phyloP scores from a whole-genome alignment of 2,329 filamentous ascomycete genomes.

The Xylogone sp. region DNA sequence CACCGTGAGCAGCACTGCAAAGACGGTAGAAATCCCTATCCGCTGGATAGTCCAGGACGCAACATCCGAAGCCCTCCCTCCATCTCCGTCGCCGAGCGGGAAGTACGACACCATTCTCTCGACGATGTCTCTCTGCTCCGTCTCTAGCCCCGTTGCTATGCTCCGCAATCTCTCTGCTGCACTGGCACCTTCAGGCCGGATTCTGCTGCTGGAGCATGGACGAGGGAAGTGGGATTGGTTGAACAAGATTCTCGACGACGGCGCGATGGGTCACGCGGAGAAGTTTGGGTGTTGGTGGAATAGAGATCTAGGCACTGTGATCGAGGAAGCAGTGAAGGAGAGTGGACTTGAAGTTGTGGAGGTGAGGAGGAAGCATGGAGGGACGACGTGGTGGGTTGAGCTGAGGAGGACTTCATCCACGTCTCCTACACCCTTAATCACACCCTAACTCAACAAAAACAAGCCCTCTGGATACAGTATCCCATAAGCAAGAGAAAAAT shows the following conservation, averaged over 20 bases:
- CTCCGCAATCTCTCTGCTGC: constrained; percentile 49
- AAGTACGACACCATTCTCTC: constrained; percentile 61
- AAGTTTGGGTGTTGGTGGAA: constrained; percentile 69
- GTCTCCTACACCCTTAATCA: too few relatives aligned
- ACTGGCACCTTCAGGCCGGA: constrained; percentile 52
- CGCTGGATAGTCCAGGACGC: constrained; percentile 32
- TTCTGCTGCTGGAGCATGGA: constrained; percentile 61
- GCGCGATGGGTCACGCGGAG: constrained; percentile 51
- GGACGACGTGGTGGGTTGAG: constrained; percentile 57
- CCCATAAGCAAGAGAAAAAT: too few relatives aligned
- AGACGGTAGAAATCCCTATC: constrained; percentile 24
- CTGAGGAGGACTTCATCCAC: constrained; percentile 28
- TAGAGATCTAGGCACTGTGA: constrained; percentile 54
- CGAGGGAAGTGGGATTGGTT: constrained; percentile 51
- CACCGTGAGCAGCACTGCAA: constrained; percentile 5
- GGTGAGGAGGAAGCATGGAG: constrained; percentile 50
- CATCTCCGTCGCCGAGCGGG: constrained; percentile 15
- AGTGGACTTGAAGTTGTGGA: constrained; percentile 56
- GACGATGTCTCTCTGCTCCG: constrained; percentile 63
- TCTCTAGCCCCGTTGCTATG: constrained; percentile 50
- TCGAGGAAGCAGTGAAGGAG: constrained; percentile 33
- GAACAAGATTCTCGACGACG: constrained; percentile 52
- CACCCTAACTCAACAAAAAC: too few relatives aligned
- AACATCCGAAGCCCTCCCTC: constrained; percentile 17
- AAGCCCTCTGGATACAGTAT: too few relatives aligned